These are phyloP conservation scores for Claviceps sp. DNA, from an alignment of 2,329 filamentous ascomycete species.

Conservation along the genomic window DNA sequence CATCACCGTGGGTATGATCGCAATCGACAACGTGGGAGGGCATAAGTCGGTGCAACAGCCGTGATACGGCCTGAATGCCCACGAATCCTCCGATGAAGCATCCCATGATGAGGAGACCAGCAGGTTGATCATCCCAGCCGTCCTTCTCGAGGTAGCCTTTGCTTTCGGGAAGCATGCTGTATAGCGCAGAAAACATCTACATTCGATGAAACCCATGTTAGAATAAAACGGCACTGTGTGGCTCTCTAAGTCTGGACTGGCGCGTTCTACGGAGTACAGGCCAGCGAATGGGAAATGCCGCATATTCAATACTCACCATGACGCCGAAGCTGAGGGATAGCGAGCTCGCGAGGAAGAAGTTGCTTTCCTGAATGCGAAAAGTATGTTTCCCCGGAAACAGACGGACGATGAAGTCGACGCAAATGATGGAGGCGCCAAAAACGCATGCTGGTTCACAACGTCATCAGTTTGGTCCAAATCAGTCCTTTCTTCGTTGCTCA, in stretches of 20 bases:
- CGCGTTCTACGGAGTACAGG: background rate
- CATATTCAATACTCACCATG: constrained; percentile 47
- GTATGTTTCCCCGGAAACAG: constrained; percentile 57
- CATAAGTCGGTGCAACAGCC: constrained; percentile 58
- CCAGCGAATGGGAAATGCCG: background rate
- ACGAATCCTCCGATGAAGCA: constrained; percentile 61
- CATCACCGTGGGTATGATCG: constrained; percentile 56
- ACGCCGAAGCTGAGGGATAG: constrained; percentile 90
- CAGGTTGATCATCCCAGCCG: constrained; percentile 50
- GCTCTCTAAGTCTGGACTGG: no score
- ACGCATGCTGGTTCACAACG: constrained; percentile 40
- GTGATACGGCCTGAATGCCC: constrained; percentile 61
- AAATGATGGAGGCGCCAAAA: constrained; percentile 72
- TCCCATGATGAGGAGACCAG: constrained; percentile 54
- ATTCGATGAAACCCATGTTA: background rate
- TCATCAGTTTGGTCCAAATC: background rate
- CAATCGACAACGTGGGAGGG: constrained; percentile 73
- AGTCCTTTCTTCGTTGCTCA: no score
- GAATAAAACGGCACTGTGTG: background rate
- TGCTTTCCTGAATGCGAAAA: constrained; percentile 84
- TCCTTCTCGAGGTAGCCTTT: constrained; percentile 62
- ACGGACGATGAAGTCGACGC: constrained; percentile 65
- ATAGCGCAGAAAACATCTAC: constrained; percentile 81
- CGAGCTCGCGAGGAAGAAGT: constrained; percentile 73
- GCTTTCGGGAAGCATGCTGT: constrained; percentile 83